Conservation (phyloP, 768 basidiomycete species). For the Chlorophyllum brunneum region DNA sequence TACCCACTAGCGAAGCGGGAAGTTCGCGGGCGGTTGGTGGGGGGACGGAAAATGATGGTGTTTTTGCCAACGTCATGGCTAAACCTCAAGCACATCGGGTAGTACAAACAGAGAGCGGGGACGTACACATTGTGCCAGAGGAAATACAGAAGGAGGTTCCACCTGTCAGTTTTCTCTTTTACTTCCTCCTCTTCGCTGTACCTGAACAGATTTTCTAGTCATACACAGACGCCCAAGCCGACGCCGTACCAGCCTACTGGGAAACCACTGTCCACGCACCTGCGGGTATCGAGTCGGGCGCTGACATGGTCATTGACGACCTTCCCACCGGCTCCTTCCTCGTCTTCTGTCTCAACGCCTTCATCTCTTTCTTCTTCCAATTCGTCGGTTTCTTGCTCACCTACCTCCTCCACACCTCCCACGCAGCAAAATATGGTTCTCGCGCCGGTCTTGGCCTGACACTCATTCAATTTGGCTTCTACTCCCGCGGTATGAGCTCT, state of each 20-base stretch:
- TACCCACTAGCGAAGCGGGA: conserved; percentile 37
- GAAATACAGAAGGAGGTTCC: conserved; percentile 78
- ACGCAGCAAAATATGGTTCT: conserved; percentile 91
- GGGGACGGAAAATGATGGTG: conserved; percentile 85
- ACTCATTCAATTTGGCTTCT: conserved; percentile 89
- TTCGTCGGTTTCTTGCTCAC: conserved; percentile 92
- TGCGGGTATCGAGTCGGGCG: conserved; percentile 37
- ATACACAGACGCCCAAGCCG: conserved; percentile 83
- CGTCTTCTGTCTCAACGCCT: conserved; percentile 72
- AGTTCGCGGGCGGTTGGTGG: conserved; percentile 47
- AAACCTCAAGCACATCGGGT: conserved; percentile 61
- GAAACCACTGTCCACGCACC: conserved; percentile 93
- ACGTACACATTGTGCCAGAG: conserved; percentile 68
- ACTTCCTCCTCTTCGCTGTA: neutral
- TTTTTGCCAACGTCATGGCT: conserved; percentile 91
- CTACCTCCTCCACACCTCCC: conserved; percentile 86
- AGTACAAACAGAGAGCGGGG: conserved; percentile 49
- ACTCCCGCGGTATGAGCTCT: conserved; percentile 43
- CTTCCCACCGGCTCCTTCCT: conserved; percentile 78
- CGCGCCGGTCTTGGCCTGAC: conserved; percentile 95
- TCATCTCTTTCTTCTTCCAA: conserved; percentile 95
- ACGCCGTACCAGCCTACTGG: conserved; percentile 94
- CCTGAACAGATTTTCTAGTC: conserved; percentile 42
- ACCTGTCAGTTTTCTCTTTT: conserved; percentile 55
- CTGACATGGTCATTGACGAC: conserved; percentile 83